Base-by-base conservation (phyloP, 768 basidiomycete genomes). In the Butyriboletus loyo region DNA sequence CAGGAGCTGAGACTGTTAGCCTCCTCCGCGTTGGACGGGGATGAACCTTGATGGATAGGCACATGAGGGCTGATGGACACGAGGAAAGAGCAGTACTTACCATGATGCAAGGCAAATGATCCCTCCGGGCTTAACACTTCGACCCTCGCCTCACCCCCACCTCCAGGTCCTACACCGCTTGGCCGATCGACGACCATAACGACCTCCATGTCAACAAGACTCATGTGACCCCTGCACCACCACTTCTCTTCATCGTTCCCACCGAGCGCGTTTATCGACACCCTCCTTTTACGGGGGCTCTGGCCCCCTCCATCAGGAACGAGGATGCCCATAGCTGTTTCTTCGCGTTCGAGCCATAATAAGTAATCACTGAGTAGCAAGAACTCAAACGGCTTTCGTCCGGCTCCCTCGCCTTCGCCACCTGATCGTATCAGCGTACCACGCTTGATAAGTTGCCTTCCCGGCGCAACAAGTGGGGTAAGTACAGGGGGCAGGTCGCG, bases 301-400 rank as follows among this genome's bases (percentile, higher is more conserved):
- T 61, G 57, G 13, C 47, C 44, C 0, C 58, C 53, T 25, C 54
- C 58, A 15, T 68, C 64, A 4, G 53, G 53, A 25, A 55, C 53
- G 24, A 65, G 57, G 7, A 56, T 52, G 5, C 58, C 61, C 8
- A 63, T 53, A 2, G 56, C 60, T 7, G 66, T 64, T 42, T 81
- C 82, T 37, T 76, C 82, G 39, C 70, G 74, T 17, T 82, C 81
- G 21, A 92, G 75, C 89, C 89, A 92, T 32, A 94, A 61, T 31
- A 95, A 69, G 57, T 84, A 84, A 68, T 95, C 92, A 14, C 85
- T 87, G 66, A 94, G 90, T 1, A 95, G 77, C 10, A 94, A 72
- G 64, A 94, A 89, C 56, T 89, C 86, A 77, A 46, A 80, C 66
- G 14, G 81, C 75, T 39, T 66, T 50, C 66, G 64, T 37, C 17